phyloP scores from a whole-genome alignment of 2,329 filamentous ascomycete genomes.

The Decorospora gaudefroyi region DNA sequence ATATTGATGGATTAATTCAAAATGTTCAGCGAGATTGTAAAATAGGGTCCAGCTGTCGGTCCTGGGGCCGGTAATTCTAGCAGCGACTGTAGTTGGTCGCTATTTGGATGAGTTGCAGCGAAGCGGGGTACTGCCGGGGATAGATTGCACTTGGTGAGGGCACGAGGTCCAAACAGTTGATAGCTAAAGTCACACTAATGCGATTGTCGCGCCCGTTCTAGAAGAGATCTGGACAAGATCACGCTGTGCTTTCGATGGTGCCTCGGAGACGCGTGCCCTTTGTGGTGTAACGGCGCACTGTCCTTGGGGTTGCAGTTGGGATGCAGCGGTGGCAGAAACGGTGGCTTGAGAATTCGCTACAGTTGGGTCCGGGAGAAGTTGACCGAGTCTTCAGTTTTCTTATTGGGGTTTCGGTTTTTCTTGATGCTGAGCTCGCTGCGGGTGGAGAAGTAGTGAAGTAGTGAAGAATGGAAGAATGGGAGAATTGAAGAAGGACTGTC shows the following conservation, averaged over 20 bases:
- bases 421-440: conserved; percentile 40
- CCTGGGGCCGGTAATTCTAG: conserved; percentile 40
- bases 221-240: conserved; percentile 28
- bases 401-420: conserved; percentile 23
- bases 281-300: conserved; percentile 33
- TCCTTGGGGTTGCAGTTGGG: conserved; percentile 34
- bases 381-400: conserved; percentile 16
- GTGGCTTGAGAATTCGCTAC: conserved; percentile 17
- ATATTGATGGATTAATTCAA: conserved; percentile 48
- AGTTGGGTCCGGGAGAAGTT: conserved; percentile 13
- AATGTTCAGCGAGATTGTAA: conserved; percentile 34
- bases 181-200: conserved; percentile 23
- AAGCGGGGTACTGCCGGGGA: conserved; percentile 44
- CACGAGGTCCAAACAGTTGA: conserved; percentile 28
- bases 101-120: conserved; percentile 31
- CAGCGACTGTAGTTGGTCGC: conserved; percentile 30
- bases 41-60: conserved; percentile 32
- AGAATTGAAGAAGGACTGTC: conserved; percentile 30
- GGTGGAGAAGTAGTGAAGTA: conserved; percentile 18
- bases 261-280: conserved; percentile 32
- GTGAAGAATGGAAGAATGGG: conserved; percentile 20
- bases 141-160: conserved; percentile 38
- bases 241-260: conserved; percentile 30
- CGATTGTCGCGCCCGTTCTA: conserved; percentile 28
- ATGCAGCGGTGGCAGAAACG: conserved; percentile 28